Base-by-base conservation (phyloP, 306 rosid genomes). In the Boehmeria nivea region DNA sequence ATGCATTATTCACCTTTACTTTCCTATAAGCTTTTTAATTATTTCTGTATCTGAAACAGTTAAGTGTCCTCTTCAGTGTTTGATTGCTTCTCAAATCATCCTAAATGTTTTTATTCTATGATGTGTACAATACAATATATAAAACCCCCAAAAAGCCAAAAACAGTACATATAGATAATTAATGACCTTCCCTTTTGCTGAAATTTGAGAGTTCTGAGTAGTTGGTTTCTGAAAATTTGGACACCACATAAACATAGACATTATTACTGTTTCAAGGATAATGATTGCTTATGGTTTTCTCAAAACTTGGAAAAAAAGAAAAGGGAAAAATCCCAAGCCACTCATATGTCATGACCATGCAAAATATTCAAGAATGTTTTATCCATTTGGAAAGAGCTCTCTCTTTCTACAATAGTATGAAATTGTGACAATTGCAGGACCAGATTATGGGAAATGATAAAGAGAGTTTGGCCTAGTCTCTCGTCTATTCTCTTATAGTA, bases 391-490 rank as follows among this genome's bases (percentile, higher is more conserved):
- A 26, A 36, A 25, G 19, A 31, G 36, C 36, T 11, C 36, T 37
- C 24, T 21, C 63, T 17, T 24, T 57, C 25, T 24, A 36, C 63
- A n/a, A n/a, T 57, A 23, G 12, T 12, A 36, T 22, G 46, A 42
- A 40, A 42, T 16, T 50, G 38, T 25, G 26, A 52, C n/a, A n/a
- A n/a, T n/a, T n/a, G n/a, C n/a, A n/a, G n/a, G n/a, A n/a, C n/a
- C n/a, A 22, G 54, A 52, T 56, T 21, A 51, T 48, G 52, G 38
- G 19, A 44, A 57, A 10, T 57, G 63, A 45, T 9, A 23, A 46
- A 34, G 51, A 68, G 54, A 27, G 33, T 26, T 14, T 57, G 56
- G 47, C 25, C 34, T 24, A 47, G 21, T 20, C 40, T 63, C 25
- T 63, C 4, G 4, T 46, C 52, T 19, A 8, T 20, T 38, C 17